A percentile compares a stretch with the other conserved stretches of the same genome.
Conservation (phyloP, 1,284 basidiomycete genomes). For the Abortiporus biennis region DNA sequence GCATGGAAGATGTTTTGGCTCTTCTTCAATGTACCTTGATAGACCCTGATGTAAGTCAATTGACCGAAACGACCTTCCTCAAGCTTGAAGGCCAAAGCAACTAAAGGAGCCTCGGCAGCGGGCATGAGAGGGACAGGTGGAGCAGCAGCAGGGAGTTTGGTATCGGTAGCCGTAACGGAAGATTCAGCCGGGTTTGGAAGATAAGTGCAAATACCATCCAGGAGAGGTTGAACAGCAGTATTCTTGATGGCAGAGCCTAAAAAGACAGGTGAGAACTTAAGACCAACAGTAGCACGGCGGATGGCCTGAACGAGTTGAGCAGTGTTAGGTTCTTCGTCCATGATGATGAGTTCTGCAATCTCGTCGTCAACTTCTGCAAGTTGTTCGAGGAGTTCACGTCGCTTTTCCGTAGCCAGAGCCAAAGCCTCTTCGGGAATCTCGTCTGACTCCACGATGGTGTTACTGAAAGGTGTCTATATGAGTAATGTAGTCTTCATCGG, state of each 20-base stretch:
- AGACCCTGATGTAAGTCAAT: slow-evolving; percentile 98
- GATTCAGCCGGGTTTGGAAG: slow-evolving; percentile 88
- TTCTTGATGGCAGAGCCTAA: slow-evolving; percentile 98
- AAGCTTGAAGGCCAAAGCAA: slow-evolving; percentile 97
- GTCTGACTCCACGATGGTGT: slow-evolving; percentile 78
- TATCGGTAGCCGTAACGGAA: slow-evolving; percentile 81
- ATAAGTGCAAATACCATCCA: slow-evolving; percentile 96
- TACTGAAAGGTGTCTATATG: slow-evolving; percentile 35
- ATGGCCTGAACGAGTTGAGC: slow-evolving; percentile 81
- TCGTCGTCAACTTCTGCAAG: slow-evolving; percentile 96
- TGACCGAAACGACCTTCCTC: slow-evolving; percentile 98
- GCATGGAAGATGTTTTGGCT: slow-evolving; percentile 89
- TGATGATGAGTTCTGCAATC: slow-evolving; percentile 88
- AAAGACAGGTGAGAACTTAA: slow-evolving; percentile 96
- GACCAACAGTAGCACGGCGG: slow-evolving; percentile 81
- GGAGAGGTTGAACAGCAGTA: slow-evolving; percentile 89
- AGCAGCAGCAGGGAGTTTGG: slow-evolving; percentile 57
- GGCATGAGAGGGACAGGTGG: slow-evolving; percentile 75
- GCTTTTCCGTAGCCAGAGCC: slow-evolving; percentile 75
- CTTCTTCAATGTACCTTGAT: slow-evolving; percentile 90
- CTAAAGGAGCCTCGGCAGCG: slow-evolving; percentile 81
- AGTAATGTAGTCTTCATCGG: neutral
- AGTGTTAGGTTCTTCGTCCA: slow-evolving; percentile 73
- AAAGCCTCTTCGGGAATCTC: slow-evolving; percentile 81
- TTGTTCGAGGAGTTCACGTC: slow-evolving; percentile 89